Percentiles rank a stretch among this genome's conserved stretches.
phyloP scores from a whole-genome alignment of 345 rosid genomes.

The Brassica rapa region DNA sequence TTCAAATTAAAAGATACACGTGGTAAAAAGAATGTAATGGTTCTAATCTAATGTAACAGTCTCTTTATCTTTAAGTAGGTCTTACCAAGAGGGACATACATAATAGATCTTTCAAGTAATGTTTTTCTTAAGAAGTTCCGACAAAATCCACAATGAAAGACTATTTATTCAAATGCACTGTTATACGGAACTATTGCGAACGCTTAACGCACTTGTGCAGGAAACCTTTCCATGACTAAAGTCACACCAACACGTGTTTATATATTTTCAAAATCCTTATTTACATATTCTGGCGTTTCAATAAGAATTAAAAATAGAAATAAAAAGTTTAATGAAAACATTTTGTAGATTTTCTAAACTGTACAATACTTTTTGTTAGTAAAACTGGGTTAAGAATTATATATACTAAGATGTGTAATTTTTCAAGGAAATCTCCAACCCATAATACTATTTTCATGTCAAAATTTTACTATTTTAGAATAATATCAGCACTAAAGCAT shows the following conservation, averaged over 20 bases:
- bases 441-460: no score
- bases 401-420: no score
- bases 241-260: not conserved
- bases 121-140: not conserved
- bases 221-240: not conserved
- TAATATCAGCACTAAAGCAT: no score
- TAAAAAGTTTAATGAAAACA: not conserved
- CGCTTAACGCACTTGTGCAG: not conserved
- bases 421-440: no score
- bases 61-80: not conserved
- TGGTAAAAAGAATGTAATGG: not conserved
- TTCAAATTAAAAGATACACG: not conserved
- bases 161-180: not conserved
- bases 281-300: not conserved
- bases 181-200: not conserved
- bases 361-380: no score
- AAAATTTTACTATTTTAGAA: no score
- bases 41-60: conserved; percentile 1
- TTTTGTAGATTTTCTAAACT: not conserved
- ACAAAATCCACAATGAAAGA: not conserved
- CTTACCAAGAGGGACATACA: not conserved
- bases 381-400: no score
- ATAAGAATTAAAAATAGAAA: not conserved
- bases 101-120: not conserved
- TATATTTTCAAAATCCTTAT: not conserved